Evolutionary conservation across 2,329 filamentous ascomycete genomes (phyloP), one percentile per base, ranked within the genome.

Genomic region (Ophiostoma sp.): DNA sequence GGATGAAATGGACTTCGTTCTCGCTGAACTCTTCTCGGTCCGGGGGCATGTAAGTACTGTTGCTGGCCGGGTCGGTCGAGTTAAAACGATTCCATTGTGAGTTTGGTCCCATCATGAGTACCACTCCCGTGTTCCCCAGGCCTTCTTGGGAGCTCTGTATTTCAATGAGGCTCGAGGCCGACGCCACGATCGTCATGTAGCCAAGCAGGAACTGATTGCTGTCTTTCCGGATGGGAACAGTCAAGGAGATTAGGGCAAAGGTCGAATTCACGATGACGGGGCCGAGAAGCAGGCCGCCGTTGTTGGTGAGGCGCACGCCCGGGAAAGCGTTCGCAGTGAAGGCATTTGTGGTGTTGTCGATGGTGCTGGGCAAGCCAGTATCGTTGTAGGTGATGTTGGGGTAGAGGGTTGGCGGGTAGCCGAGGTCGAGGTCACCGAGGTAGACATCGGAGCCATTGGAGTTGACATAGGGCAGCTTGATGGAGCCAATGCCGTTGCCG

Each of bases 111-210:
- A 95, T 79, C 5, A 96, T 76, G 38, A 96, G 79, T 1, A 90
- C 87, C 16, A 88, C 78, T 5, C 92, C 92, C 0, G 87, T 91
- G 0, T 82, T 76, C 38, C 87, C 90, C 8, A 96, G 75, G 0
- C 91, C 92, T 76, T 93, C 90, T 1, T 81, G 79, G 1, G 89
- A 89, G 18, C 79, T 77, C 40, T 88, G 79, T 1, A 92, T 83
- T 62, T 82, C 77, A n/a, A 87, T 79, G 3, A 95, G 80, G 1
- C 89, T 82, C 4, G 80, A 79, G 1, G 89, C 89, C 68, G 90
- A 85, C 68, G 90, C 84, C n/a, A 96, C 81, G 2, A 94, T 80
- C 0, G 92, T 96, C 80, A 97, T 85, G 80, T 92, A 97, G 1
- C 92, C 93, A 5, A 97, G 81, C 0, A 94, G 85, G 71, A 89